Evolutionary conservation across 2,329 filamentous ascomycete genomes (phyloP), one percentile per base, ranked within the genome.

Genomic region (Pseudofabraea citricarpa): DNA sequence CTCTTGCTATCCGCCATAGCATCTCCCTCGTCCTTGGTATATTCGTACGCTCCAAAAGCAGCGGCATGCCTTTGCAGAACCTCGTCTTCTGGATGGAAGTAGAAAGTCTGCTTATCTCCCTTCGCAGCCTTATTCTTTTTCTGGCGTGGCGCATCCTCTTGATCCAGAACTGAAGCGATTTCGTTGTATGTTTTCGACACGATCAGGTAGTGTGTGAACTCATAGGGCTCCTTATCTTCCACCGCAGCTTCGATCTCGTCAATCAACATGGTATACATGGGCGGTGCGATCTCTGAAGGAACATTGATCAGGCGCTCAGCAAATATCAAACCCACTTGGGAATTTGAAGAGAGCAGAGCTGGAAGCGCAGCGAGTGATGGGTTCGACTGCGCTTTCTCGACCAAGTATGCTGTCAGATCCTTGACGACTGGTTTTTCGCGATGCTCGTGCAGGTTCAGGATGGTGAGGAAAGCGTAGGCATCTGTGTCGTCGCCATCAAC

Each of bases 31-130:
- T 88, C 81, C 63, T 87, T 91, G 36, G 83, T 85, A 64, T 90
- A 95, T 15, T 85, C 77, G 60, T 84, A 95, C 40, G 74, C 79
- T 20, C 82, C 85, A 51, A 77, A 72, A 12, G 80, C 88, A 29
- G 80, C 48, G 3, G 89, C 86, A 66, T 91, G 77, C 59, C 81
- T 81, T 52, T 93, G 81, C 56, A 96, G 68, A 40, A 91, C 78
- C 71, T 97, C 93, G 60, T 98, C 93, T 68, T 98, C 93, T 0
- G 90, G 85, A 63, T 98, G 93, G 72, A 97, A 98, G 67, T 90
- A 94, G 67, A 90, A 95, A 24, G 79, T 72, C 56, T 85, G 77
- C 7, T 72, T 67, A 40, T 74, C 72, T 47, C 76, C 67, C 62
- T 75, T 76, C 62, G 77, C 81, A 49, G 73, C 78, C 69, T 84